Percentiles rank a stretch among this genome's conserved stretches.
Evolutionary conservation across 257 asterid species (phyloP).

Genomic region (Rubia yunnanensis): DNA sequence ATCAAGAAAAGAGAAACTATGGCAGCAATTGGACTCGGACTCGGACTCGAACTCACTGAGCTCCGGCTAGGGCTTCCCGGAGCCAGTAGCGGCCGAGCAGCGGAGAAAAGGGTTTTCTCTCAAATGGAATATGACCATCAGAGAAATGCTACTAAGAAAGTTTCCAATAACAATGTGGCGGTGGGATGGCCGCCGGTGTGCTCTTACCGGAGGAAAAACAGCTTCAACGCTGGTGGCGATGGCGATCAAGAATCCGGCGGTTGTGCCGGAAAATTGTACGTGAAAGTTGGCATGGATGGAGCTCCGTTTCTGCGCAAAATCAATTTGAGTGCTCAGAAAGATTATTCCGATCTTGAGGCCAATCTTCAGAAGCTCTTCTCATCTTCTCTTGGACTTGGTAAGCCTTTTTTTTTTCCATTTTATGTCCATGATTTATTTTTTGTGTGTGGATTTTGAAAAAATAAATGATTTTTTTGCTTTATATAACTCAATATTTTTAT

Average conservation of each 20-base stretch:
- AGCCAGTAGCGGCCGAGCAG: conserved; percentile 7
- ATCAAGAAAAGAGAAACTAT: not conserved
- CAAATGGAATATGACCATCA: conserved; percentile 21
- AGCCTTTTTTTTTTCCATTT: not conserved
- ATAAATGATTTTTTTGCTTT: too few species aligned
- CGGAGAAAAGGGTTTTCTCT: conserved; percentile 41
- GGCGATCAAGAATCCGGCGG: not conserved
- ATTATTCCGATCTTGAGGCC: conserved; percentile 40
- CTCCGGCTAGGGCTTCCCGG: conserved; percentile 79
- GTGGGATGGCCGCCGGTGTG: conserved; percentile 98
- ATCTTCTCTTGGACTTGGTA: conserved; percentile 42
- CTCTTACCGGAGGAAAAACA: conserved; percentile 39
- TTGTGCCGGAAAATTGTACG: conserved; percentile 40
- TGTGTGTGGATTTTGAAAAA: too few species aligned
- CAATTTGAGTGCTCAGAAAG: conserved; percentile 39
- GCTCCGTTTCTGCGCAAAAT: conserved; percentile 79
- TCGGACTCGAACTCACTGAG: conserved; percentile 64
- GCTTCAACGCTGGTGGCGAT: conserved; percentile 9
- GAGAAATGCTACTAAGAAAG: not conserved
- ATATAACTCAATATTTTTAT: too few species aligned
- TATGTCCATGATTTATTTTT: too few species aligned
- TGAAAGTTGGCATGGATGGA: conserved; percentile 87
- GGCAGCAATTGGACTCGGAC: conserved; percentile 24
- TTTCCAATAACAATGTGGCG: conserved; percentile 9
- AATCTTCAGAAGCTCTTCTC: conserved; percentile 59